phyloP scores from a whole-genome alignment of 1,284 basidiomycete genomes.

The Kwoniella shivajii region DNA sequence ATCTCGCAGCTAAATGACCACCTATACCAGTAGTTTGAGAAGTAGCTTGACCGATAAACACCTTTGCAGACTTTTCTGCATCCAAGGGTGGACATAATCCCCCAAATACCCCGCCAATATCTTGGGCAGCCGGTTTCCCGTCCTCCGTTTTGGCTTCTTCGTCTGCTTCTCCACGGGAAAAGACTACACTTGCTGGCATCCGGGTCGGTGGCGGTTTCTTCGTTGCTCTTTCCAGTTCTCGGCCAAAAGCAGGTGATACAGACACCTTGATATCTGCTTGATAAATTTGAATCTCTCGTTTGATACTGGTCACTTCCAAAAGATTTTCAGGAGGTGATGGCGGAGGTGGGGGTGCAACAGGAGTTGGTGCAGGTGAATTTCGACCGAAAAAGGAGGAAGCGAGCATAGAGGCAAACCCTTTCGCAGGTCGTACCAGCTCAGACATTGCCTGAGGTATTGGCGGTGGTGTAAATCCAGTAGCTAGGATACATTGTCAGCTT shows the following conservation, averaged over 20 bases:
- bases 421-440: constrained; percentile 44
- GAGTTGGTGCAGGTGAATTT: constrained; percentile 52
- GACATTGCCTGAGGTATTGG: constrained; percentile 41
- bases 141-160: constrained; percentile 65
- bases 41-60: constrained; percentile 56
- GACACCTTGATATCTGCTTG: constrained; percentile 77
- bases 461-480: constrained; percentile 61
- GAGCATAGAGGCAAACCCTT: constrained; percentile 78
- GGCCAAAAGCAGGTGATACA: constrained; percentile 69
- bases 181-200: constrained; percentile 83
- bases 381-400: constrained; percentile 61
- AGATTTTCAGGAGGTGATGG: constrained; percentile 59
- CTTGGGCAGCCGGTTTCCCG: constrained; percentile 64
- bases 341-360: constrained; percentile 48
- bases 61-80: constrained; percentile 54
- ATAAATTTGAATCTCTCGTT: constrained; percentile 77
- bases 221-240: constrained; percentile 85
- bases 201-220: constrained; percentile 88
- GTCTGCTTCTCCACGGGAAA: constrained; percentile 86
- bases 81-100: constrained; percentile 81
- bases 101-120: constrained; percentile 76
- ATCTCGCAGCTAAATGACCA: constrained; percentile 86
- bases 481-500: constrained; percentile 54
- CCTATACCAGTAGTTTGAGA: constrained; percentile 93
- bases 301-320: constrained; percentile 62